Evolutionary conservation across 768 basidiomycete genomes (phyloP).

Genomic region (Lentinula sp.): DNA sequence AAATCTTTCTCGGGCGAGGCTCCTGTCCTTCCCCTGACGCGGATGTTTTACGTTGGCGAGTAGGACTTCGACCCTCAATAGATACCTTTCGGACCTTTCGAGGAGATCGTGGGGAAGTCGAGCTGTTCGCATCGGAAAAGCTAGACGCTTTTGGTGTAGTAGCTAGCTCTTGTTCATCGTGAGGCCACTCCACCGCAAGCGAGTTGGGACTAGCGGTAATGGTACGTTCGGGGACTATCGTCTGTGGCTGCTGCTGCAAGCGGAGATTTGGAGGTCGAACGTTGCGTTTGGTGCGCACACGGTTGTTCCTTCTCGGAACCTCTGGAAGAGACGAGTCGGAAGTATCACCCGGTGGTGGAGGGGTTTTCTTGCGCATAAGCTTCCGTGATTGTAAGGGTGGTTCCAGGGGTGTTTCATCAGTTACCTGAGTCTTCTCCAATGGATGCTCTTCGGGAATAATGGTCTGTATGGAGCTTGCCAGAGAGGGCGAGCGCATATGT

Average conservation of each 20-base stretch:
- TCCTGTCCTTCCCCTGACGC: constrained; percentile 28
- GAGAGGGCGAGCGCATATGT: constrained; percentile 29
- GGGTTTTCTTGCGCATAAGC: constrained; percentile 32
- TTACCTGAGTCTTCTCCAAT: background rate
- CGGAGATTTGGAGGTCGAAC: constrained; percentile 43
- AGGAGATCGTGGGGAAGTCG: constrained; percentile 22
- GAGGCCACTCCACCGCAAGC: constrained; percentile 48
- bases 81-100: constrained; percentile 35
- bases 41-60: constrained; percentile 23
- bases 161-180: constrained; percentile 40
- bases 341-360: constrained; percentile 31
- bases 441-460: constrained; percentile 15
- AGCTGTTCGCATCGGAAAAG: constrained; percentile 32
- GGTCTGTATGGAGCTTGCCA: constrained; percentile 19
- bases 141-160: constrained; percentile 52
- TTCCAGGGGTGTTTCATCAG: constrained; percentile 13
- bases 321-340: constrained; percentile 44
- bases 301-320: constrained; percentile 30
- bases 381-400: constrained; percentile 21
- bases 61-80: constrained; percentile 19
- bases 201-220: constrained; percentile 33
- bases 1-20: constrained; percentile 37
- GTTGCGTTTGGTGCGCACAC: constrained; percentile 50
- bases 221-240: constrained; percentile 7
- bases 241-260: constrained; percentile 30